A percentile compares a stretch with the other conserved stretches of the same genome.
phyloP scores from a whole-genome alignment of 495 filamentous ascomycete species.

The Penicillium coffeae region DNA sequence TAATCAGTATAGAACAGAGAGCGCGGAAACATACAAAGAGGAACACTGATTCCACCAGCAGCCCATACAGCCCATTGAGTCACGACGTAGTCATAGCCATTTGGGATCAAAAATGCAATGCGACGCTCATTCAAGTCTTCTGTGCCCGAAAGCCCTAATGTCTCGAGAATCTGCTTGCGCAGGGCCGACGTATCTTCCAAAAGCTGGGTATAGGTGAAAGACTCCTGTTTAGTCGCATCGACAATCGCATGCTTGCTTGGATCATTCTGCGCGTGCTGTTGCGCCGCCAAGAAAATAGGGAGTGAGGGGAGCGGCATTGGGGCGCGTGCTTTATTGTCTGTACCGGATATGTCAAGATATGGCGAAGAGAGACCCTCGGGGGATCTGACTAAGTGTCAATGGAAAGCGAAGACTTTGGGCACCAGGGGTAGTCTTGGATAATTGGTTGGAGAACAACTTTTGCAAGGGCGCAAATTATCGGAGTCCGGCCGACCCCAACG shows the following conservation, averaged over 20 bases:
- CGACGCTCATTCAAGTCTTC: conserved; percentile 65
- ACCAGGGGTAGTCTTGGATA: too few relatives aligned
- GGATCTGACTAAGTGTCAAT: too few relatives aligned
- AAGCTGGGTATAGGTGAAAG: conserved; percentile 76
- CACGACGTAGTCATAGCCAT: conserved; percentile 92
- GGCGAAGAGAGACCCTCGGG: too few relatives aligned
- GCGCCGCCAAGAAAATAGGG: conserved; percentile 66
- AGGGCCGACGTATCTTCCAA: conserved; percentile 66
- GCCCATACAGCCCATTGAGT: conserved; percentile 46
- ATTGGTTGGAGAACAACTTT: too few relatives aligned
- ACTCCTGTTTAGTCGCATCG: conserved; percentile 65
- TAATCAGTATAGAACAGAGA: background rate
- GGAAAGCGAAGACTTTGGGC: too few relatives aligned
- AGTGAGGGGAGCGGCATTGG: conserved; percentile 56
- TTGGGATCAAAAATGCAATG: conserved; percentile 79
- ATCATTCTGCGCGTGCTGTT: conserved; percentile 52
- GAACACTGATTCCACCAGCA: conserved; percentile 41
- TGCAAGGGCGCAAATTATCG: background rate
- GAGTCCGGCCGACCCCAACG: background rate
- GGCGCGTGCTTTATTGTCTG: background rate
- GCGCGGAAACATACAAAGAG: conserved; percentile 29
- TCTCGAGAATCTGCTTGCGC: conserved; percentile 59
- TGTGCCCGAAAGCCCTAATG: conserved; percentile 36
- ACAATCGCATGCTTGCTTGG: conserved; percentile 66
- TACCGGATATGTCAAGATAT: too few relatives aligned